Conservation (phyloP, 805 yeast species). For the Soucietia sequanensis region DNA sequence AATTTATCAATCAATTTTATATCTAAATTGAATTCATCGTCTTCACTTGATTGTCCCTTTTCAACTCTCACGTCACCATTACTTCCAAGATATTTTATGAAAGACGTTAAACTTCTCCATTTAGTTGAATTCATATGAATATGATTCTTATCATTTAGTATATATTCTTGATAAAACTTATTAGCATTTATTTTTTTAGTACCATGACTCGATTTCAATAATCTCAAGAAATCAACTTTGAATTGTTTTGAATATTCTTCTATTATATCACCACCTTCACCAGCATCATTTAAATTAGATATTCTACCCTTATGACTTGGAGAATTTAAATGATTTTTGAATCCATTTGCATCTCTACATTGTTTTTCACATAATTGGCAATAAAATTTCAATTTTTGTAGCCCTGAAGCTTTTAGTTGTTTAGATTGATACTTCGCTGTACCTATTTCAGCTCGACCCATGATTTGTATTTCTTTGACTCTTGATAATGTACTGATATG, state of each 20-base stretch:
- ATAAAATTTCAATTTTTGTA: slow-evolving; percentile 81
- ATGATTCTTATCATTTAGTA: slow-evolving; percentile 71
- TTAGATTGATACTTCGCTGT: slow-evolving; percentile 67
- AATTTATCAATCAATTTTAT: slow-evolving; percentile 33
- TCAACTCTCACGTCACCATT: slow-evolving; percentile 56
- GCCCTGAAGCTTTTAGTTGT: slow-evolving; percentile 76
- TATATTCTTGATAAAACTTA: slow-evolving; percentile 86
- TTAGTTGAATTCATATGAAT: slow-evolving; percentile 88
- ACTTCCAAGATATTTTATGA: slow-evolving; percentile 59
- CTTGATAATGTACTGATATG: no score
- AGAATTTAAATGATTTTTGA: slow-evolving; percentile 83
- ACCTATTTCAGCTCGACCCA: slow-evolving; percentile 38
- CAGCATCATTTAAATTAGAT: slow-evolving; percentile 27
- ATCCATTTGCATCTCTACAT: slow-evolving; percentile 95
- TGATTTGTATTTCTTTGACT: slow-evolving; percentile 2
- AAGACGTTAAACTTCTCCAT: slow-evolving; percentile 70
- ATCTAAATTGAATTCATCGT: slow-evolving; percentile 36
- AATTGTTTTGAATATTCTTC: slow-evolving; percentile 62
- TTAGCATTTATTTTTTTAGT: slow-evolving; percentile 78
- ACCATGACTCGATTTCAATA: slow-evolving; percentile 71
- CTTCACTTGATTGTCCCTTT: slow-evolving; percentile 21
- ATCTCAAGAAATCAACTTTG: slow-evolving; percentile 58
- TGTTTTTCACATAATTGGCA: slow-evolving; percentile 93
- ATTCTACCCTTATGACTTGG: slow-evolving; percentile 70
- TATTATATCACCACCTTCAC: slow-evolving; percentile 48